Evolutionary conservation across 2,329 filamentous ascomycete genomes (phyloP), one percentile per base, ranked within the genome.

Genomic region (Polytolypa hystricis): DNA sequence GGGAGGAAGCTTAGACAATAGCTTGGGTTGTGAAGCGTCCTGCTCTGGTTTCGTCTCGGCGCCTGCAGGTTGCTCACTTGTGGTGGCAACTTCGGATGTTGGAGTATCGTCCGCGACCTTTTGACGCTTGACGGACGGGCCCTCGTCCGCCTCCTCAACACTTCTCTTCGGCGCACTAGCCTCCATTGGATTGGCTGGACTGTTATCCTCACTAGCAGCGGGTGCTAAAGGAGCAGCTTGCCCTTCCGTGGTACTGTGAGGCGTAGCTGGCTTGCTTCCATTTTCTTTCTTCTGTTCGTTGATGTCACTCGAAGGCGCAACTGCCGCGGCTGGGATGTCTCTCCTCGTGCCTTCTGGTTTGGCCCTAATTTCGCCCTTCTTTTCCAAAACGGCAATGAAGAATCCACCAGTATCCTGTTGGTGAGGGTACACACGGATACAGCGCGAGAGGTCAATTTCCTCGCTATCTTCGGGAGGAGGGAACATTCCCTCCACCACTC

Each of bases 361-460:
- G 6, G 79, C 81, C 56, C 74, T 81, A 57, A 93, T 86, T 47
- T 95, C 91, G 17, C 76, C 73, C 56, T 80, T 79, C 71, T 98
- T 98, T 66, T 95, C 83, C 12, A 98, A 65, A 0, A 95, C 87
- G 0, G 86, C 81, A 55, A 98, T 95, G 66, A 98, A 98, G 70
- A 98, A 98, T 15, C 82, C 89, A 38, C 91, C 91, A 3, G 91
- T 98, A 51, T 98, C 86, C 61, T 98, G 91, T 54, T 86, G 73
- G 59, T 98, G 91, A 21, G 87, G 84, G 58, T 96, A 98, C 5
- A 98, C 79, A 43, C 91, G 76, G 72, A 96, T 87, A 61, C 89
- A 95, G 42, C 82, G 76, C 51, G 95, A 84, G 12, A 96, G 71
- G 11, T 86, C 86, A 16, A 95, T 69, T 23, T 61, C 73, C 53